Evolutionary conservation across 345 rosid species (phyloP), one percentile per base, ranked within the genome.

Genomic region (Bretschneidera sinensis): DNA sequence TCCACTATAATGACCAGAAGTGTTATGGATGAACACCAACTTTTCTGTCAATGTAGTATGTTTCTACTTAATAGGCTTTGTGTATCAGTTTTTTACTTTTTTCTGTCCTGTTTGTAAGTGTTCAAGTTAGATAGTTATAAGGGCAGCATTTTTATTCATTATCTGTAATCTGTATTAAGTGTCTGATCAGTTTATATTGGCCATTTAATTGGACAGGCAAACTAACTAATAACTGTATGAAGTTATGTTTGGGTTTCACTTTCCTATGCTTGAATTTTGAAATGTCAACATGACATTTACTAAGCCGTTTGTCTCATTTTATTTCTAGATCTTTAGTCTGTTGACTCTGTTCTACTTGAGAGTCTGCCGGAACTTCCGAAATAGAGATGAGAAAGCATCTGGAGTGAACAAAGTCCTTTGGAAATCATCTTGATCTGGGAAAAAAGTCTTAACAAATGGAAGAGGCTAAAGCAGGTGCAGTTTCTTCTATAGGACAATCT

Each of bases 401-500:
- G 63, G 35, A 57, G 21, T 20, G 34, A 20, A 68, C 51, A 56
- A 71, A 67, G 59, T 21, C 66, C 20, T 39, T 17, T 19, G 62
- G 15, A 15, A 25, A 51, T 54, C 22, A 22, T 21, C 17, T 20
- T 50, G 64, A 68, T 48, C 50, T 5, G 15, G 45, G 35, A 31
- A 64, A 61, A 52, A 72, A 58, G 49, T 45, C 63, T 51, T 71
- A 70, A 51, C 66, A 63, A 61, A 62, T 66, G 70, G 78, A 76
- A 70, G 76, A 21, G 45, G 64, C 63, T 14, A 75, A 71, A 70
- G 61, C 66, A 76, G 94, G 94, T 84, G 64, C 71, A 69, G 18
- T 43, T 54, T 33, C 34, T 6, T n/a, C 16, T 1, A 5, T 39
- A 7, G 16, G 35, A 31, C 35, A 31, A 31, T 31, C 35, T 31